A percentile compares a stretch with the other conserved stretches of the same genome.
Conservation (phyloP, 1,284 basidiomycete species). For the Ceratobasidium sp. region DNA sequence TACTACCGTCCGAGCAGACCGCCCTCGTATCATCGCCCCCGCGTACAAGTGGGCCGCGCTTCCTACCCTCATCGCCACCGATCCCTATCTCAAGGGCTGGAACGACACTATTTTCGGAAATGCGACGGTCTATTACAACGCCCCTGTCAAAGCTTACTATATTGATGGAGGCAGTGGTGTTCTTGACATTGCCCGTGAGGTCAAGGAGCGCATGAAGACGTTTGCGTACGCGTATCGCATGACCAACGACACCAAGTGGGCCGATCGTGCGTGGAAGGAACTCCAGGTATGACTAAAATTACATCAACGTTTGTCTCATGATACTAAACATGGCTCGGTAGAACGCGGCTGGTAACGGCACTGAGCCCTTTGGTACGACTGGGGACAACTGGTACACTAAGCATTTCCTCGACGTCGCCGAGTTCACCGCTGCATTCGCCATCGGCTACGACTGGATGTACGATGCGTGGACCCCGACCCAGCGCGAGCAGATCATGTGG, state of each 20-base stretch:
- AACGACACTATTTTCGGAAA: slow-evolving; percentile 93
- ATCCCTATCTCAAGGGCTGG: slow-evolving; percentile 90
- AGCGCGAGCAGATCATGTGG: slow-evolving; percentile 75
- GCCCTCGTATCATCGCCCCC: slow-evolving; percentile 93
- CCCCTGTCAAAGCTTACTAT: slow-evolving; percentile 74
- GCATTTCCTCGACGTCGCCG: slow-evolving; percentile 96
- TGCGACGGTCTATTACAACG: slow-evolving; percentile 74
- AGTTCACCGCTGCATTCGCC: slow-evolving; percentile 86
- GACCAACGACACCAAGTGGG: slow-evolving; percentile 89
- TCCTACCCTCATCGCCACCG: slow-evolving; percentile 78
- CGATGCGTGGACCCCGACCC: slow-evolving; percentile 80
- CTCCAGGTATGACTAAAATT: slow-evolving; percentile 67
- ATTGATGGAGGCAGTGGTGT: slow-evolving; percentile 91
- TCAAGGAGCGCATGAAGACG: slow-evolving; percentile 92
- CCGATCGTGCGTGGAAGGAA: slow-evolving; percentile 86
- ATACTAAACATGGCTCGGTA: slow-evolving; percentile 48
- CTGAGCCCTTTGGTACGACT: slow-evolving; percentile 71
- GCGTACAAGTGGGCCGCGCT: slow-evolving; percentile 92
- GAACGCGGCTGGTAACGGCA: slow-evolving; percentile 76
- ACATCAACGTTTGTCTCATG: slow-evolving; percentile 43
- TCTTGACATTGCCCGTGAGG: slow-evolving; percentile 88
- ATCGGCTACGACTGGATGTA: slow-evolving; percentile 98
- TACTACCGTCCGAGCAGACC: slow-evolving; percentile 74
- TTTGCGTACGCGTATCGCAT: slow-evolving; percentile 92
- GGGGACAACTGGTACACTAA: slow-evolving; percentile 77